Evolutionary conservation across 345 rosid genomes (phyloP).

Genomic region (Microcos paniculata): DNA sequence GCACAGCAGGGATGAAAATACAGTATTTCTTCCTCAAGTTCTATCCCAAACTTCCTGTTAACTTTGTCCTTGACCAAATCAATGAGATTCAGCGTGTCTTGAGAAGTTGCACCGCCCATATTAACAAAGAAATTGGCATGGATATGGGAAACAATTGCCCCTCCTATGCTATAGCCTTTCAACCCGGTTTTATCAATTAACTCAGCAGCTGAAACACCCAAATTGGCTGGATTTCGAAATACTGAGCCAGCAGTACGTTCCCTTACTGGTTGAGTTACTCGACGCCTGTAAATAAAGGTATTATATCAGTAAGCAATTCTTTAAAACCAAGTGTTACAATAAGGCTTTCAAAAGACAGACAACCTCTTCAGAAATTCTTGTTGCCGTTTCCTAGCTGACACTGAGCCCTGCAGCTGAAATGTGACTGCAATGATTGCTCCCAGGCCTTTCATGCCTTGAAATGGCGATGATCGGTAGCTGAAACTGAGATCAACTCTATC

Average conservation of each 20-base stretch:
- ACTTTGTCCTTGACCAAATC: constrained; percentile 32
- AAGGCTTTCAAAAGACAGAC: not conserved
- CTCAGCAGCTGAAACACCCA: constrained; percentile 30
- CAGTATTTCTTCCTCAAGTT: constrained; percentile 29
- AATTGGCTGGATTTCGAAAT: constrained; percentile 20
- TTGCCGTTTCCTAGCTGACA: constrained; percentile 25
- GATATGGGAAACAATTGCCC: constrained; percentile 34
- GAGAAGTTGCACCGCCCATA: constrained; percentile 21
- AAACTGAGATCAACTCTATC: constrained; percentile 22
- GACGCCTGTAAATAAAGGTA: constrained; percentile 18
- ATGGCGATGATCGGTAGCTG: constrained; percentile 33
- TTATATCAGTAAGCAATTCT: not conserved
- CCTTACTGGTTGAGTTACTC: constrained; percentile 26
- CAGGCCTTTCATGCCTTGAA: constrained; percentile 29
- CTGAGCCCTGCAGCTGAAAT: constrained; percentile 26
- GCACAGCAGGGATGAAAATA: constrained; percentile 23
- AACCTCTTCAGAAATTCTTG: constrained; percentile 20
- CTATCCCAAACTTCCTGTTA: constrained; percentile 21
- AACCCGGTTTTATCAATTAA: constrained; percentile 34
- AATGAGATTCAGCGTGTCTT: constrained; percentile 40
- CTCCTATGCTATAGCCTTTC: constrained; percentile 33
- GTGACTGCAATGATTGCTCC: constrained; percentile 35
- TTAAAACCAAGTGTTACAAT: not conserved
- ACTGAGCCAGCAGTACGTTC: constrained; percentile 31
- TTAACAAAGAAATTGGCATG: constrained; percentile 39